These are phyloP conservation scores for Penicillium janthinellum DNA, from an alignment of 2,329 filamentous ascomycete species.

Conservation along the genomic window DNA sequence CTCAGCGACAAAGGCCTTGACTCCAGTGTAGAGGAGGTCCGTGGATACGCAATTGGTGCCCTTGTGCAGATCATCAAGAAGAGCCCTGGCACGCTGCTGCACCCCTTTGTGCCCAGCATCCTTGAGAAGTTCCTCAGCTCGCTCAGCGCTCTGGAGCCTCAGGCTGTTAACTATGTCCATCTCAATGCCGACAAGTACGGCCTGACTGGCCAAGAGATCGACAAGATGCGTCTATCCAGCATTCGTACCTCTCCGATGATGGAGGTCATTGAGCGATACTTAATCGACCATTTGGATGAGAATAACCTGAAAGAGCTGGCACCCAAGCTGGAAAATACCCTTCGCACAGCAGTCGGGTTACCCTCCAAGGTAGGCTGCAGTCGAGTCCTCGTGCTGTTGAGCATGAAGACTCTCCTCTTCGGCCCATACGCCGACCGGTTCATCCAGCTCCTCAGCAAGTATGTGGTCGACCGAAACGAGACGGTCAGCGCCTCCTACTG, in stretches of 20 bases:
- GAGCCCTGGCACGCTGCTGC: slow-evolving; percentile 71
- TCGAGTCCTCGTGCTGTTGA: slow-evolving; percentile 79
- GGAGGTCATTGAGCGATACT: slow-evolving; percentile 83
- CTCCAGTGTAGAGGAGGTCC: slow-evolving; percentile 84
- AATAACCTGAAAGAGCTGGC: slow-evolving; percentile 74
- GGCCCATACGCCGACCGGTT: slow-evolving; percentile 74
- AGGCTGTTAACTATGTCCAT: slow-evolving; percentile 89
- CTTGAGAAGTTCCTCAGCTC: slow-evolving; percentile 78
- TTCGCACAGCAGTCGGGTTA: slow-evolving; percentile 85
- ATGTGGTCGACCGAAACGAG: slow-evolving; percentile 87
- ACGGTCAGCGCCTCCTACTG: slow-evolving; percentile 91
- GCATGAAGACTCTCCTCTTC: slow-evolving; percentile 75
- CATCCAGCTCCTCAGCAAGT: slow-evolving; percentile 74
- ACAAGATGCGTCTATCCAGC: slow-evolving; percentile 78
- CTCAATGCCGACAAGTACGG: slow-evolving; percentile 83
- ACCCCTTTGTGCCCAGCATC: slow-evolving; percentile 78
- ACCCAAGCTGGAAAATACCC: slow-evolving; percentile 71
- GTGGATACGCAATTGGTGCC: slow-evolving; percentile 77
- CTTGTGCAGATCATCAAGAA: slow-evolving; percentile 89
- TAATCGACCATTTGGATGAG: slow-evolving; percentile 77
- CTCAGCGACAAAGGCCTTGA: slow-evolving; percentile 87
- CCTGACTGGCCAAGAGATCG: slow-evolving; percentile 83
- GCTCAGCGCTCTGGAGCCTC: slow-evolving; percentile 83
- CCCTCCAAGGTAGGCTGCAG: slow-evolving; percentile 93
- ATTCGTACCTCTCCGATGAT: slow-evolving; percentile 87